Base-by-base conservation (phyloP, 768 basidiomycete genomes). In the Gautieria morchelliformis region DNA sequence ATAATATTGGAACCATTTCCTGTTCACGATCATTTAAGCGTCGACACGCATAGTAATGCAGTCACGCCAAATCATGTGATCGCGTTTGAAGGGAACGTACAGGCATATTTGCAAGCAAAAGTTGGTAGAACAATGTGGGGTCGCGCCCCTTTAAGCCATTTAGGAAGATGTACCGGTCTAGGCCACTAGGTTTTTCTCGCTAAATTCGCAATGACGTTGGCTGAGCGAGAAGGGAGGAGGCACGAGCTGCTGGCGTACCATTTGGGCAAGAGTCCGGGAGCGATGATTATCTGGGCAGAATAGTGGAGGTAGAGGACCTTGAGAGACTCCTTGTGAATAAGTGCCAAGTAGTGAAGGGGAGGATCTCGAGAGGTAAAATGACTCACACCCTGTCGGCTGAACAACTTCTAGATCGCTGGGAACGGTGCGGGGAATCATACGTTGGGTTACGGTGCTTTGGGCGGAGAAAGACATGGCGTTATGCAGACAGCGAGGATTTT, bases 51-150 rank as follows among this genome's bases (percentile, higher is more conserved):
- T 35, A 37, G 33, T 9, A 37, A 37, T 37, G 35, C 35, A 9
- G 35, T 37, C 35, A 37, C 35, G 35, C 35, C 35, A 14, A 3
- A 52, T 52, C 51, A 52, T 15, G 33, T 52, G 40, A 69, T 70
- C 0, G 73, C 71, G 17, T 71, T 72, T 63, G 61, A 4, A 71
- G 71, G 5, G 64, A 63, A 49, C 71, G 64, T 53, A 63, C 68
- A 32, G 42, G 49, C 41, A 56, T 52, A 50, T 62, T 63, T 27
- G 50, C 62, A 30, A 64, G 58, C 19, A 59, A 39, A 33, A 62
- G 59, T 46, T 50, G 32, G 46, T 61, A 63, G 56, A 63, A 62
- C 24, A 57, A 37, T 5, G 45, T 37, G 20, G 56, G 56, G 32
- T 57, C 56, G 11, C 56, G 46, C 5, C 48, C 56, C 22, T 57